phyloP scores from a whole-genome alignment of 73 alveolate species.

The Uronychia binucleata region DNA sequence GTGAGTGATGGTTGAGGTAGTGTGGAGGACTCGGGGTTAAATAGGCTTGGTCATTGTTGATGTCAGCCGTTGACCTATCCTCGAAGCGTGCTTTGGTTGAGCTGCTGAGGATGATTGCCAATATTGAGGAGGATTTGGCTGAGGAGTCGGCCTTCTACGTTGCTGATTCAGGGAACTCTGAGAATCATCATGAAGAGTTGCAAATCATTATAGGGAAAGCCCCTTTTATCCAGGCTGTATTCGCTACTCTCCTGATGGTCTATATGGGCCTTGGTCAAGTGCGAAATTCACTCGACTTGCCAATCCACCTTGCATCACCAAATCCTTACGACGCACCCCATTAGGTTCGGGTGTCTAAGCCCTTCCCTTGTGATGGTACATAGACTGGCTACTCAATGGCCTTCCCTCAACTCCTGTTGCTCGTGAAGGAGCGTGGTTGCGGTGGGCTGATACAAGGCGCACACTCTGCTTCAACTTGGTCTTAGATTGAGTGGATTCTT shows the following conservation, averaged over 20 bases:
- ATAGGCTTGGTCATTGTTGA: no score
- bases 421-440: background rate
- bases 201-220: background rate
- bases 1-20: no score
- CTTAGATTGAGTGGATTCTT: background rate
- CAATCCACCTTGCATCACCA: background rate
- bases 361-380: background rate
- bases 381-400: background rate
- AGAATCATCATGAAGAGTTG: background rate
- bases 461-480: background rate
- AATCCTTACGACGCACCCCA: background rate
- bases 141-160: background rate
- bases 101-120: background rate
- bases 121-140: background rate
- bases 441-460: background rate
- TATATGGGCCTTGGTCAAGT: background rate
- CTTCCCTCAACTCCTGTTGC: background rate
- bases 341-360: background rate
- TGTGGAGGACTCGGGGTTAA: no score
- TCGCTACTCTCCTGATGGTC: background rate
- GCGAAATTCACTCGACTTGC: background rate
- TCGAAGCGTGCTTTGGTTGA: background rate
- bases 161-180: background rate
- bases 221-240: background rate
- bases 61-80: no score